Base-by-base conservation (phyloP, 1,139 yeast genomes). In the Taiozyma onychis region DNA sequence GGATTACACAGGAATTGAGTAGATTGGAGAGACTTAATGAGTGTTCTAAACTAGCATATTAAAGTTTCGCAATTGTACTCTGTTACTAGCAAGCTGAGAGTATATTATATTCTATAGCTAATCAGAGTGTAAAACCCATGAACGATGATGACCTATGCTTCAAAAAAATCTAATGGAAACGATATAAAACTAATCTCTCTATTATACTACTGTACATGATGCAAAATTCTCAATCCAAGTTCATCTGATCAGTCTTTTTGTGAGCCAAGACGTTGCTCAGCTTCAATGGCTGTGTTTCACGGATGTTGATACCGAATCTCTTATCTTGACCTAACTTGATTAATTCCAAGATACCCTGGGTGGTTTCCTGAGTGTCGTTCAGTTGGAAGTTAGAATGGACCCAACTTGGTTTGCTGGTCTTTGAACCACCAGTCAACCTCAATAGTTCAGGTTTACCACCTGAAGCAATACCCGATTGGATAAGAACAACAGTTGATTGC, bases 391-490 rank as follows among this genome's bases (percentile, higher is more conserved):
- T 73, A 32, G 97, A 88, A 65, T 90, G 97, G 47, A 88, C 85
- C 90, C 95, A 91, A 57, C 90, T 82, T 57, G 97, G 90, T 50
- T 80, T 77, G 51, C 81, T 73, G 22, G 83, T 76, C 59, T 78
- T 76, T 44, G 73, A 67, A 46, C 96, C 96, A 45, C 97, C 97
- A 41, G 95, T 81, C 57, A 91, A 76, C 66, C 96, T 80, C 53
- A 90, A 68, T 27, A 87, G 73, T 65, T 87, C 93, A 16, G 78
- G 76, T 57, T 70, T 72, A 27, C 76, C 78, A 43, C 72, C 70
- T 11, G 68, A 62, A 21, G 74, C 66, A 35, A 68, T 64, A 46
- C 69, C 71, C 28, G 70, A 69, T 39, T 73, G 72, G 52, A 82
- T 75, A 46, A 87, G 70, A 41, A 82, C 74, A 47, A 91, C 79